A percentile compares a stretch with the other conserved stretches of the same genome.
Evolutionary conservation across 768 basidiomycete genomes (phyloP).

Genomic region (Strobilomyces confusus): DNA sequence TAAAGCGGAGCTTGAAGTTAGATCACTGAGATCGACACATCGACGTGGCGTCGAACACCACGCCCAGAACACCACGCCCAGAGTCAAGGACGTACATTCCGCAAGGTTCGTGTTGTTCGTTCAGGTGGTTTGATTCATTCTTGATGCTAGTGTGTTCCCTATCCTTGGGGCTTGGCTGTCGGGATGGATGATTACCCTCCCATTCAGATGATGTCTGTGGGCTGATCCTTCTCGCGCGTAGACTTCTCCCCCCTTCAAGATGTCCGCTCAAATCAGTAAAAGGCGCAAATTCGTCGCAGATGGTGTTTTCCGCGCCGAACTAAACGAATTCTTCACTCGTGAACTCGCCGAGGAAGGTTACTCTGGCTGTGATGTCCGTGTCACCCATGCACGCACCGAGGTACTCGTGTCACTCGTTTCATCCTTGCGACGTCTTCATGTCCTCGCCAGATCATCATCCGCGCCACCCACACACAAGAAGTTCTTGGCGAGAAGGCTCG

Average conservation of each 20-base stretch:
- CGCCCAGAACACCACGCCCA: slow-evolving; percentile 15
- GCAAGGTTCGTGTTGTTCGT: slow-evolving; percentile 23
- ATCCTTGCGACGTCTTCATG: not conserved
- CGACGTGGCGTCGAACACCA: slow-evolving; percentile 12
- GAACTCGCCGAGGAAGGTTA: slow-evolving; percentile 99
- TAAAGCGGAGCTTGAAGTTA: slow-evolving; percentile 24
- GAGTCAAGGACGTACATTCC: slow-evolving; percentile 16
- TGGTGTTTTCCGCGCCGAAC: slow-evolving; percentile 98
- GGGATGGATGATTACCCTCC: slow-evolving; percentile 19
- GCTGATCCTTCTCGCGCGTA: slow-evolving; percentile 21
- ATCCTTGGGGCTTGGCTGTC: not conserved
- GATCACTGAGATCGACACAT: slow-evolving; percentile 13
- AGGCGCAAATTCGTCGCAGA: slow-evolving; percentile 98
- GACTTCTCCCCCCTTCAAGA: slow-evolving; percentile 37
- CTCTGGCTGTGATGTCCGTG: slow-evolving; percentile 99
- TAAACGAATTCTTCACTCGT: slow-evolving; percentile 97
- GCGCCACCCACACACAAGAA: slow-evolving; percentile 98
- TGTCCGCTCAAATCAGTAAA: slow-evolving; percentile 91
- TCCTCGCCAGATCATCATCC: slow-evolving; percentile 84
- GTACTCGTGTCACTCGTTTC: slow-evolving; percentile 35
- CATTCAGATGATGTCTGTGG: slow-evolving; percentile 16
- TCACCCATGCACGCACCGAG: slow-evolving; percentile 98
- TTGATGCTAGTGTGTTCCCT: not conserved
- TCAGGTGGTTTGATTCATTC: not conserved
- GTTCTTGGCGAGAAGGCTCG: slow-evolving; percentile 99